phyloP scores from a whole-genome alignment of 1,284 basidiomycete species.

The Violaceomyces palustris region DNA sequence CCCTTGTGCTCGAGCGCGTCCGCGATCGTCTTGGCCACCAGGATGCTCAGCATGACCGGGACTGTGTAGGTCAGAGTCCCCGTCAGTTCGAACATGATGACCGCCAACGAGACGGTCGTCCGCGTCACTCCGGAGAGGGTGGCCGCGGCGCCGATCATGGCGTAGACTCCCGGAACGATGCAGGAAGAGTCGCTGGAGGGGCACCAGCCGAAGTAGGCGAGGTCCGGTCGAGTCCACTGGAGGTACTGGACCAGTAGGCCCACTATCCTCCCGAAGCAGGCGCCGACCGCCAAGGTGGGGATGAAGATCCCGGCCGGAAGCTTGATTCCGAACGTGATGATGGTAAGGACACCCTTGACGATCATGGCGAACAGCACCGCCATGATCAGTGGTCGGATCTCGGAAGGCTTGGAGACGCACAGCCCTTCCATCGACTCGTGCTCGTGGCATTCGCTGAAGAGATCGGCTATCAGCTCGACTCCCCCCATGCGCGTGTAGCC shows the following conservation, averaged over 20 bases:
- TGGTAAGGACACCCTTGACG: conserved; percentile 65
- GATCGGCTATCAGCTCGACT: conserved; percentile 73
- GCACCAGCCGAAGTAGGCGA: conserved; percentile 60
- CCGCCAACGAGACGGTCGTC: conserved; percentile 84
- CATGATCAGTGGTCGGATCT: conserved; percentile 65
- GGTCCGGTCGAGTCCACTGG: conserved; percentile 65
- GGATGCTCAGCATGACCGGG: conserved; percentile 79
- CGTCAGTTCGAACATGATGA: conserved; percentile 96
- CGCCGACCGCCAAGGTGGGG: conserved; percentile 88
- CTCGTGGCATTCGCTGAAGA: conserved; percentile 56
- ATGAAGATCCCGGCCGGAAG: conserved; percentile 83
- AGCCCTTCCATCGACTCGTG: conserved; percentile 63
- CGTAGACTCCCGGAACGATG: conserved; percentile 74
- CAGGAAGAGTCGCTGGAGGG: conserved; percentile 31
- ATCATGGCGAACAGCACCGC: conserved; percentile 64
- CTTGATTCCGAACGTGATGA: conserved; percentile 84
- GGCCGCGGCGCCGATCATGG: conserved; percentile 73
- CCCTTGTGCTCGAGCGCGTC: conserved; percentile 89
- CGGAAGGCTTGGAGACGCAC: conserved; percentile 65
- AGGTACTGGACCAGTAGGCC: conserved; percentile 79
- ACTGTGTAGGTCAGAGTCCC: conserved; percentile 90
- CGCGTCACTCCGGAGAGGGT: conserved; percentile 69
- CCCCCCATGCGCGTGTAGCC: conserved; percentile 89
- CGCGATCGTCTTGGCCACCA: conserved; percentile 78
- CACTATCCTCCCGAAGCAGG: conserved; percentile 82